phyloP scores from a whole-genome alignment of 2,329 filamentous ascomycete genomes.

The Pyricularia grisea region DNA sequence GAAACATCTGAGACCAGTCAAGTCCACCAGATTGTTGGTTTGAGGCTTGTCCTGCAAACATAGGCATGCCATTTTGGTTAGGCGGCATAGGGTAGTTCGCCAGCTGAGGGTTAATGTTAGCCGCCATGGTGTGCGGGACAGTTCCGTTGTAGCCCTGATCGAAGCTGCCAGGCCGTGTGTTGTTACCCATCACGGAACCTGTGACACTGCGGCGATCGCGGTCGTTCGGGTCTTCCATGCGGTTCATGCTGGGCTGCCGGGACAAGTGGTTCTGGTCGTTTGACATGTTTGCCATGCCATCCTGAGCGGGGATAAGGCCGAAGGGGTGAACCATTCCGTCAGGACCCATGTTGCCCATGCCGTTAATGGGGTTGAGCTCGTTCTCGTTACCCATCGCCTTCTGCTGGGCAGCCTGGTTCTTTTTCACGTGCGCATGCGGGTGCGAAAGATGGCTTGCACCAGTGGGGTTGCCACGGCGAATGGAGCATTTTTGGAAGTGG shows the following conservation, averaged over 20 bases:
- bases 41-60: slow-evolving; percentile 51
- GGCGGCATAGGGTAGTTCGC: slow-evolving; percentile 55
- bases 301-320: slow-evolving; percentile 37
- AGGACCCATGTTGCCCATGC: slow-evolving; percentile 44
- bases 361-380: slow-evolving; percentile 51
- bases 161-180: slow-evolving; percentile 29
- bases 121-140: slow-evolving; percentile 50
- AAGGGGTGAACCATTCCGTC: slow-evolving; percentile 43
- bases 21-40: slow-evolving; percentile 49
- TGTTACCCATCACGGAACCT: slow-evolving; percentile 39
- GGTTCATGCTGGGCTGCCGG: slow-evolving; percentile 50
- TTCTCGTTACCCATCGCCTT: slow-evolving; percentile 43
- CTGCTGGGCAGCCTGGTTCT: slow-evolving; percentile 49
- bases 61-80: slow-evolving; percentile 53
- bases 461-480: slow-evolving; percentile 89
- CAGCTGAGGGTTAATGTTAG: slow-evolving; percentile 53
- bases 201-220: slow-evolving; percentile 50
- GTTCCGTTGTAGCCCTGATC: slow-evolving; percentile 49
- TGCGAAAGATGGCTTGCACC: slow-evolving; percentile 92
- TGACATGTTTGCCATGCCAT: slow-evolving; percentile 49
- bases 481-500: slow-evolving; percentile 98
- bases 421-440: slow-evolving; percentile 81
- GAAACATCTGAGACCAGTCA: slow-evolving; percentile 75
- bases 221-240: slow-evolving; percentile 44
- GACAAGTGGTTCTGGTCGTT: slow-evolving; percentile 54